Conservation (phyloP, 2,329 filamentous ascomycete species). For the Aotearoamyces nothofagi region DNA sequence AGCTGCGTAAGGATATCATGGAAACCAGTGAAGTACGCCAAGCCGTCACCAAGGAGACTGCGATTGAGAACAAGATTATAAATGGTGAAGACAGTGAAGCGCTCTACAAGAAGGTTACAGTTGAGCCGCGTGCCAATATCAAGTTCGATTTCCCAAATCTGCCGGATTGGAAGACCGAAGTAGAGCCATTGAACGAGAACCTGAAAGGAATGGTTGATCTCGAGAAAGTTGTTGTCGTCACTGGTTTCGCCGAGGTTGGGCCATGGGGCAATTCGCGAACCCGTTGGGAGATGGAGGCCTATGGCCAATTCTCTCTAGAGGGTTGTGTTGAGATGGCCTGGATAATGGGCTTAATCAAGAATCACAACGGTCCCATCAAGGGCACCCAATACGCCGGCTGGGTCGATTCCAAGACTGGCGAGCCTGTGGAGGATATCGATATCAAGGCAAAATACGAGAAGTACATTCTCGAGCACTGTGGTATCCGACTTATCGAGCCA, state of each 20-base stretch:
- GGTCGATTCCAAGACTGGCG: conserved; percentile 87
- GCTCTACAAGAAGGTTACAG: conserved; percentile 85
- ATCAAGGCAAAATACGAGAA: conserved; percentile 97
- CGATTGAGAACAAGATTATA: conserved; percentile 93
- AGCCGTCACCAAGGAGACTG: conserved; percentile 88
- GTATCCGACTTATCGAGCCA: conserved; percentile 94
- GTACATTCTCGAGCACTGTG: conserved; percentile 86
- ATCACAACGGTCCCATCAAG: conserved; percentile 92
- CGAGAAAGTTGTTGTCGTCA: conserved; percentile 94
- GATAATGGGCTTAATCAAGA: conserved; percentile 99
- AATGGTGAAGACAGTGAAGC: conserved; percentile 87
- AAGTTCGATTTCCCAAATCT: conserved; percentile 90
- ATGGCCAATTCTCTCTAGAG: conserved; percentile 92
- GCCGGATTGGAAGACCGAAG: conserved; percentile 81
- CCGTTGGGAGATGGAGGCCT: conserved; percentile 98
- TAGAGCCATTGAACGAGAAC: conserved; percentile 74
- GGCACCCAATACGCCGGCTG: conserved; percentile 93
- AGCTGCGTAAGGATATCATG: conserved; percentile 84
- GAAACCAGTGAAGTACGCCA: conserved; percentile 88
- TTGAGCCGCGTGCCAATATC: conserved; percentile 92
- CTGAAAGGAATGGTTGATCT: conserved; percentile 98
- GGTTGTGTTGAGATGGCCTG: conserved; percentile 99
- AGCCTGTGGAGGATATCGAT: conserved; percentile 96
- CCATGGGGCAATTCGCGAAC: conserved; percentile 98
- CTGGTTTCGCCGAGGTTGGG: conserved; percentile 88